Evolutionary conservation across 225 moss, liverwort and hornwort genomes (phyloP).

Genomic region (Polytrichum commune): DNA sequence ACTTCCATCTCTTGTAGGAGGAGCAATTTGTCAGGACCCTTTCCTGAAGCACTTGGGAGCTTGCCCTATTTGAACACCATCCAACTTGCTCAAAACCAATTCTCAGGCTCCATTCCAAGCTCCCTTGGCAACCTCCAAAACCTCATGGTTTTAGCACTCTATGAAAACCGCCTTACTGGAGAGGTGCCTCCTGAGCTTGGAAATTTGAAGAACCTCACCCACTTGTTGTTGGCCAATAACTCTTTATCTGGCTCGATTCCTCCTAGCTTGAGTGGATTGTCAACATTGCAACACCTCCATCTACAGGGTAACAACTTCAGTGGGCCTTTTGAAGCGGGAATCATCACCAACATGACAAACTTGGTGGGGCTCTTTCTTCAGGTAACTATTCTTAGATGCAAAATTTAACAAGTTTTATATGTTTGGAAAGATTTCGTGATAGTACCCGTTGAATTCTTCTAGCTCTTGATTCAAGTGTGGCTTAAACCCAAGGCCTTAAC

Average conservation of each 20-base stretch:
- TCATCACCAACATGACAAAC: too few relatives aligned
- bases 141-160: conserved; percentile 9
- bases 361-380: too few relatives aligned
- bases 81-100: conserved; percentile 11
- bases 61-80: background rate
- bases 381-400: too few relatives aligned
- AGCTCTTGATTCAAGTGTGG: too few relatives aligned
- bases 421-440: too few relatives aligned
- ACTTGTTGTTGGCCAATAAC: conserved; percentile 15
- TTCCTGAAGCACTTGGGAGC: conserved; percentile 18
- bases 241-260: conserved; percentile 26
- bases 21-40: conserved; percentile 22
- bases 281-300: conserved; percentile 17
- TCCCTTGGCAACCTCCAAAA: conserved; percentile 10
- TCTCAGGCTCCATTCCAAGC: conserved; percentile 14
- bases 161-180: conserved; percentile 19
- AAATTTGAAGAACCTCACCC: conserved; percentile 6
- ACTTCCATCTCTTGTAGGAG: conserved; percentile 11
- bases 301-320: too few relatives aligned
- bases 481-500: too few relatives aligned
- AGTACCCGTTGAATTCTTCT: too few relatives aligned
- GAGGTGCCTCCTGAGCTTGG: conserved; percentile 17
- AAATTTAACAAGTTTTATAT: too few relatives aligned
- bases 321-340: too few relatives aligned
- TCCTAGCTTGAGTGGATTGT: conserved; percentile 2